These are phyloP conservation scores for Eucalyptus camaldulensis DNA, from an alignment of 345 rosid genomes.

Conservation along the genomic window DNA sequence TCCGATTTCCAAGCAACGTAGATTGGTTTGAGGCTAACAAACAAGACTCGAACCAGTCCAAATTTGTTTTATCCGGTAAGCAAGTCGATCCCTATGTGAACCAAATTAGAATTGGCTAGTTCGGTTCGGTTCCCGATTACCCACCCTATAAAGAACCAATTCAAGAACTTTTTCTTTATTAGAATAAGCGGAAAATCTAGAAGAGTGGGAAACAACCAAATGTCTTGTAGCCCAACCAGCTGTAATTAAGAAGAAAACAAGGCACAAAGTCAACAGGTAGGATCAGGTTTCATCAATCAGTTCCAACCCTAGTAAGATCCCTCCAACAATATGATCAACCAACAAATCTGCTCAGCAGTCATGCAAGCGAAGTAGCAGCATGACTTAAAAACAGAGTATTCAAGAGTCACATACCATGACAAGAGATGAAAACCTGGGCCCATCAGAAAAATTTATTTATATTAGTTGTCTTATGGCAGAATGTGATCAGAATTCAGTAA, in stretches of 20 bases:
- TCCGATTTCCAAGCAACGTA: fast-evolving
- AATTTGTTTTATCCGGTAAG: not conserved
- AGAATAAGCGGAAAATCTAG: not conserved
- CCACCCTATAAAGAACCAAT: not conserved
- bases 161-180: not conserved
- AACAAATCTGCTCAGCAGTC: not conserved
- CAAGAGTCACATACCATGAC: not conserved
- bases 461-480: not conserved
- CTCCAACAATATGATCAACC: not conserved
- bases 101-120: not conserved
- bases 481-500: not conserved
- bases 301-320: not conserved
- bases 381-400: not conserved
- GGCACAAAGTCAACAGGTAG: not conserved
- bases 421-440: not conserved
- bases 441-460: not conserved
- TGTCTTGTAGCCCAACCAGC: not conserved
- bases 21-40: not conserved
- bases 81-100: not conserved
- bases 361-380: not conserved
- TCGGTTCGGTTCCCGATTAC: not conserved
- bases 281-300: not conserved
- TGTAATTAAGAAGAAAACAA: not conserved
- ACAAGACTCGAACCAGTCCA: fast-evolving
- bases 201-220: not conserved